Percentiles rank a stretch among this genome's conserved stretches.
phyloP scores from a whole-genome alignment of 2,329 filamentous ascomycete genomes.

The Eurotiales sp. region DNA sequence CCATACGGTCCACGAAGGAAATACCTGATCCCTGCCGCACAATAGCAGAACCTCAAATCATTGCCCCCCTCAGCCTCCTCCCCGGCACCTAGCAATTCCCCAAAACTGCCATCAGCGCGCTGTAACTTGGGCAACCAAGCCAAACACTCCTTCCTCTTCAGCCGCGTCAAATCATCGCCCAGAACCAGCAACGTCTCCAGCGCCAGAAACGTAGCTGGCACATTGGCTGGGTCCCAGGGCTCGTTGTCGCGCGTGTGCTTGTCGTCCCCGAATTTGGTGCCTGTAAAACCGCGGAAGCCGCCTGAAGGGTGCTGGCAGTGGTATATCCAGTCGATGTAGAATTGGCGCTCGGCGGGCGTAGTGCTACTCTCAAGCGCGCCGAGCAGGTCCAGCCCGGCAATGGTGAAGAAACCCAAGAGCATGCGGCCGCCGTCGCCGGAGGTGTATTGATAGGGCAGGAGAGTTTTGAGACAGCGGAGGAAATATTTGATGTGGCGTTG shows the following conservation, averaged over 20 bases:
- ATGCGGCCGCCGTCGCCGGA: slow-evolving; percentile 87
- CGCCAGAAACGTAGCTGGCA: slow-evolving; percentile 87
- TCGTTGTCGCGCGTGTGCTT: slow-evolving; percentile 50
- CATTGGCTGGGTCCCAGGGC: slow-evolving; percentile 70
- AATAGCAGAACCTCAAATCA: slow-evolving; percentile 85
- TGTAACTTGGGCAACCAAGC: slow-evolving; percentile 74
- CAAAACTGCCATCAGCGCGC: slow-evolving; percentile 82
- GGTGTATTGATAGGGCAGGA: slow-evolving; percentile 79
- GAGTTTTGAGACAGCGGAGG: slow-evolving; percentile 77
- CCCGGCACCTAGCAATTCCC: slow-evolving; percentile 66
- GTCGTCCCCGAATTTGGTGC: slow-evolving; percentile 53
- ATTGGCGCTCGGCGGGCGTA: slow-evolving; percentile 50
- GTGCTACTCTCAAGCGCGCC: slow-evolving; percentile 57
- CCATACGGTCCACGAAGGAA: slow-evolving; percentile 65
- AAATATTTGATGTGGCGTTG: slow-evolving; percentile 83
- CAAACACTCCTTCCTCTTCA: slow-evolving; percentile 66
- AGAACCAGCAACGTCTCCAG: slow-evolving; percentile 67
- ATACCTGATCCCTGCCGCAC: slow-evolving; percentile 76
- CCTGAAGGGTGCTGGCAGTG: slow-evolving; percentile 78
- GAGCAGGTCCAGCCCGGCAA: slow-evolving; percentile 81
- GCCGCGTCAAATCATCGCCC: slow-evolving; percentile 60
- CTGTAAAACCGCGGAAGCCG: slow-evolving; percentile 84
- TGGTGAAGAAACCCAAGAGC: slow-evolving; percentile 82
- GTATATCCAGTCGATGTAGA: slow-evolving; percentile 73
- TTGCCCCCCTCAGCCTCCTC: slow-evolving; percentile 68